These are phyloP conservation scores for Chiua sp. DNA, from an alignment of 1,284 basidiomycete genomes.

Conservation along the genomic window DNA sequence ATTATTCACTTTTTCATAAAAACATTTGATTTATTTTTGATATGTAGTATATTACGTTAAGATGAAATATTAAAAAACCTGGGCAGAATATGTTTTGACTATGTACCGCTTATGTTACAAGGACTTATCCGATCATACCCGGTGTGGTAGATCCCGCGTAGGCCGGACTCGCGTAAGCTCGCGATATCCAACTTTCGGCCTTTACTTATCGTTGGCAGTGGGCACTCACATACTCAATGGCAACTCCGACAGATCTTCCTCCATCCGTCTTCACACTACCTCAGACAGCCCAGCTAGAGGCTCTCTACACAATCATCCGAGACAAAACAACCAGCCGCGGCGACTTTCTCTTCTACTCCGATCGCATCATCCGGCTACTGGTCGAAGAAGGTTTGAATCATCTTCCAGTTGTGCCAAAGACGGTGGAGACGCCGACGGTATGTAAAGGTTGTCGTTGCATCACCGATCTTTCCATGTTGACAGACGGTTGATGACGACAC, in stretches of 20 bases:
- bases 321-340: conserved; percentile 86
- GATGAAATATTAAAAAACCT: too few species aligned
- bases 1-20: too few species aligned
- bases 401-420: conserved; percentile 88
- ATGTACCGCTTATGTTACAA: too few species aligned
- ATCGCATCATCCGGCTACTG: conserved; percentile 76
- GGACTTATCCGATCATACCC: too few species aligned
- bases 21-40: too few species aligned
- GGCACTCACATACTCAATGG: conserved; percentile 17
- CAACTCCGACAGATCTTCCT: conserved; percentile 53
- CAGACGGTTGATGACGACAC: background rate
- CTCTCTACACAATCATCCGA: conserved; percentile 94
- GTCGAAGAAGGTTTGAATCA: conserved; percentile 95
- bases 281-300: conserved; percentile 92
- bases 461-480: background rate
- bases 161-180: too few species aligned
- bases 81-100: too few species aligned
- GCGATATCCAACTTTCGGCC: too few species aligned
- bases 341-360: conserved; percentile 97
- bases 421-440: conserved; percentile 80
- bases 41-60: too few species aligned
- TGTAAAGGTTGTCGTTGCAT: conserved; percentile 17
- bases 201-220: too few species aligned
- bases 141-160: too few species aligned
- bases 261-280: conserved; percentile 85